Evolutionary conservation across 169 alveolate genomes (phyloP), one percentile per base, ranked within the genome.

Genomic region (Theileria annulata): DNA sequence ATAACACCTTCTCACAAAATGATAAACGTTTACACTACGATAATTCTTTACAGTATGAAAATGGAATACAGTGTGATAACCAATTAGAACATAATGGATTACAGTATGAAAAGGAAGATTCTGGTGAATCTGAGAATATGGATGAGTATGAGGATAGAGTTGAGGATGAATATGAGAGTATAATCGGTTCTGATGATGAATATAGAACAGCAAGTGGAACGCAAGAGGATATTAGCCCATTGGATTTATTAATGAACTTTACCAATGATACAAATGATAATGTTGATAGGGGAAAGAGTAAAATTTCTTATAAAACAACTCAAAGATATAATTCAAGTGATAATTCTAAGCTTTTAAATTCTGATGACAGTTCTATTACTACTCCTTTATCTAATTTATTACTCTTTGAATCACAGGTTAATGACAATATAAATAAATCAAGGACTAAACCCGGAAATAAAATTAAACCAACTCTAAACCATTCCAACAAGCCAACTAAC

Each of bases 101-200:
- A 42, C 19, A 42, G 15, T 42, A 42, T 42, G 51, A 42, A 42
- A 2, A 12, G 13, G 51, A n/a, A n/a, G n/a, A n/a, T n/a, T n/a
- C n/a, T n/a, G n/a, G n/a, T n/a, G n/a, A n/a, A n/a, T n/a, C n/a
- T n/a, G n/a, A n/a, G n/a, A n/a, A n/a, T n/a, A n/a, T n/a, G n/a
- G n/a, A n/a, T n/a, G n/a, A n/a, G n/a, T n/a, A n/a, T n/a, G n/a
- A 42, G 51, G 66, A 25, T 25, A 56, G 17, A 25, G 66, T 56
- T 3, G 66, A 21, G 66, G 66, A 56, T 25, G 66, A 56, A 56
- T 56, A 21, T 56, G 66, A 56, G 33, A 56, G 66, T 25, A 15
- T 25, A 56, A 19, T 56, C 8, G 66, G 33, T 10, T 56, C 66
- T 19, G 66, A 56, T 8, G 51, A 42, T 42, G 51, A 42, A 17